Conservation (phyloP, 2,329 filamentous ascomycete genomes). For the Arthrobotrys iridis region DNA sequence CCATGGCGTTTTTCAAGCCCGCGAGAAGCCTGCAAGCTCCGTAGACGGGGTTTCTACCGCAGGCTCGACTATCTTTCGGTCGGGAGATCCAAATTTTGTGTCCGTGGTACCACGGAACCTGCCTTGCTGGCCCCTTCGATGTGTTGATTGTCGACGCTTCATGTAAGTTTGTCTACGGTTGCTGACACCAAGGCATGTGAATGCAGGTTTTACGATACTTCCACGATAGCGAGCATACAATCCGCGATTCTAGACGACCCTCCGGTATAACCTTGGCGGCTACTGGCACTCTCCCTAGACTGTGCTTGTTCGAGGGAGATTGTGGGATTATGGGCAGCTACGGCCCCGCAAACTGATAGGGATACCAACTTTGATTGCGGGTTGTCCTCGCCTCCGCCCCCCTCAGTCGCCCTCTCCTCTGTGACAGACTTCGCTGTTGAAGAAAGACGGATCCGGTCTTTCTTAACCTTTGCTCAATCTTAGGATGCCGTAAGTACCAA, state of each 20-base stretch:
- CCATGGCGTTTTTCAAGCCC: conserved; percentile 46
- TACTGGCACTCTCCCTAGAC: conserved; percentile 19
- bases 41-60: conserved; percentile 33
- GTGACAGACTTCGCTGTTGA: conserved; percentile 43
- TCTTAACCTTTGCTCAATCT: conserved; percentile 35
- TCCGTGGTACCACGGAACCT: conserved; percentile 52
- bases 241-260: conserved; percentile 21
- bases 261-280: conserved; percentile 30
- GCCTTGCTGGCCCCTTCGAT: conserved; percentile 46
- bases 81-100: conserved; percentile 48
- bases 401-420: conserved; percentile 26
- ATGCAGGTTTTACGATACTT: conserved; percentile 48
- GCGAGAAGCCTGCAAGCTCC: conserved; percentile 32
- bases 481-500: conserved; percentile 53
- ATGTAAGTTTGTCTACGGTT: conserved; percentile 48
- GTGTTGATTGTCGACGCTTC: conserved; percentile 42
- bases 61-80: conserved; percentile 48
- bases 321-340: conserved; percentile 54
- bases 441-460: conserved; percentile 52
- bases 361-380: conserved; percentile 53
- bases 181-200: conserved; percentile 34
- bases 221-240: conserved; percentile 47
- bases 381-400: conserved; percentile 28
- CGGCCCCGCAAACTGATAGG: conserved; percentile 55
- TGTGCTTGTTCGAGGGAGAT: conserved; percentile 37